Percentiles rank a stretch among this genome's conserved stretches.
phyloP scores from a whole-genome alignment of 352 stramenopile species.

The Phytophthora lateralis region DNA sequence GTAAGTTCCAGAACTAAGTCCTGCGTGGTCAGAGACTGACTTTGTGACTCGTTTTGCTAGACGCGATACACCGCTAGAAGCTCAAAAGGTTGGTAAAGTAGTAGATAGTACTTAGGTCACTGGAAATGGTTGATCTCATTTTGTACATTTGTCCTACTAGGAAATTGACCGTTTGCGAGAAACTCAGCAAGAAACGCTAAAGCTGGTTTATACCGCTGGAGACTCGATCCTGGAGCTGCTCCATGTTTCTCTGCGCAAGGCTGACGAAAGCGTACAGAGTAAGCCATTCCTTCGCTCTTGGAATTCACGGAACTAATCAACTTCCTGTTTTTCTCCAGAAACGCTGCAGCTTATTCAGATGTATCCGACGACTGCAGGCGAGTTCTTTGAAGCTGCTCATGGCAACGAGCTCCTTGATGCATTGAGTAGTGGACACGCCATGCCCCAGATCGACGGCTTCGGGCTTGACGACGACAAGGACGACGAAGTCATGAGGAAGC shows the following conservation, averaged over 20 bases:
- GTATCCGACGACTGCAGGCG: constrained; percentile 57
- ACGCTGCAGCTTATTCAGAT: constrained; percentile 65
- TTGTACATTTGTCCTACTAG: constrained; percentile 18
- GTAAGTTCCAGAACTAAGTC: constrained; percentile 28
- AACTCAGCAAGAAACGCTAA: constrained; percentile 53
- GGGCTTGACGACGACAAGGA: constrained; percentile 49
- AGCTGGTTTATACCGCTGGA: constrained; percentile 63
- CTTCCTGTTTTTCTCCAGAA: constrained; percentile 32
- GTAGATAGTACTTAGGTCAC: neutral
- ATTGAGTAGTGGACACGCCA: constrained; percentile 59
- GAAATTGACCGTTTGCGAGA: constrained; percentile 71
- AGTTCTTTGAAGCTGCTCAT: constrained; percentile 65
- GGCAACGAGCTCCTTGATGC: constrained; percentile 60
- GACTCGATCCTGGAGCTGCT: constrained; percentile 67
- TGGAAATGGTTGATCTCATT: neutral
- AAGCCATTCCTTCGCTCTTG: neutral
- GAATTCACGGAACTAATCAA: constrained; percentile 7
- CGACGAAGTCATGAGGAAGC: constrained; percentile 36
- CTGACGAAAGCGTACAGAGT: constrained; percentile 63
- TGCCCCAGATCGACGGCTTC: constrained; percentile 50
- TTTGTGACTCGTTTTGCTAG: constrained; percentile 20
- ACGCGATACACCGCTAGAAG: constrained; percentile 51
- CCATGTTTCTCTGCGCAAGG: constrained; percentile 60
- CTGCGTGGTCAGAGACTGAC: neutral
- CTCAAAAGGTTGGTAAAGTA: constrained; percentile 28